Percentiles rank a stretch among this genome's conserved stretches.
These are phyloP conservation scores for Eimeria falciformis DNA, from an alignment of 169 alveolate species.

Conservation along the genomic window DNA sequence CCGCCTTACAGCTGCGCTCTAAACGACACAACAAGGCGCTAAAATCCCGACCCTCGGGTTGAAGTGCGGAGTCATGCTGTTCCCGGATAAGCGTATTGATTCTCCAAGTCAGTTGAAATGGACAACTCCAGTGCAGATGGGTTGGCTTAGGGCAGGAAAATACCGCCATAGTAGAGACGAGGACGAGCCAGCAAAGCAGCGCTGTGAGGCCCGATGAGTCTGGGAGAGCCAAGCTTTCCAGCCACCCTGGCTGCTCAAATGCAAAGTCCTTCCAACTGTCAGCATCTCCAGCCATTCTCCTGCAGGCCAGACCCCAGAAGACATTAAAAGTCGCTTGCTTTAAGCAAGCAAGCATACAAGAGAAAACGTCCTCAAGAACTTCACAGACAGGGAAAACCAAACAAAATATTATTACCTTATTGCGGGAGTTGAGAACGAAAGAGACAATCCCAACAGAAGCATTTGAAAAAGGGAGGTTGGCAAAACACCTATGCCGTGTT, in stretches of 20 bases:
- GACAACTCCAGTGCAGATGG: too few species aligned
- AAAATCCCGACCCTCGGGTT: too few species aligned
- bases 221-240: slow-evolving; percentile 27
- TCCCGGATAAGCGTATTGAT: too few species aligned
- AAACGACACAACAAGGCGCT: too few species aligned
- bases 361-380: too few species aligned
- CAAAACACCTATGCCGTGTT: slow-evolving; percentile 14
- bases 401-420: background rate
- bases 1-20: too few species aligned
- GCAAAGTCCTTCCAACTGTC: background rate
- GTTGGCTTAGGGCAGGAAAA: background rate
- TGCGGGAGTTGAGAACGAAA: slow-evolving; percentile 26
- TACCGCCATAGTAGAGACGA: slow-evolving; percentile 28
- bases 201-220: slow-evolving; percentile 6
- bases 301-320: background rate
- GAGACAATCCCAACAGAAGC: slow-evolving; percentile 21
- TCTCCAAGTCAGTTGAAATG: too few species aligned
- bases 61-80: too few species aligned
- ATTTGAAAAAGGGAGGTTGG: slow-evolving; percentile 26
- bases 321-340: background rate
- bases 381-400: background rate
- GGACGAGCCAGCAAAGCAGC: background rate
- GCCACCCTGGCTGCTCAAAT: slow-evolving; percentile 24
- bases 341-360: too few species aligned
- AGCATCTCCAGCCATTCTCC: background rate